Evolutionary conservation across 2,329 filamentous ascomycete species (phyloP).

Genomic region (Verticillium zaregamsianum): DNA sequence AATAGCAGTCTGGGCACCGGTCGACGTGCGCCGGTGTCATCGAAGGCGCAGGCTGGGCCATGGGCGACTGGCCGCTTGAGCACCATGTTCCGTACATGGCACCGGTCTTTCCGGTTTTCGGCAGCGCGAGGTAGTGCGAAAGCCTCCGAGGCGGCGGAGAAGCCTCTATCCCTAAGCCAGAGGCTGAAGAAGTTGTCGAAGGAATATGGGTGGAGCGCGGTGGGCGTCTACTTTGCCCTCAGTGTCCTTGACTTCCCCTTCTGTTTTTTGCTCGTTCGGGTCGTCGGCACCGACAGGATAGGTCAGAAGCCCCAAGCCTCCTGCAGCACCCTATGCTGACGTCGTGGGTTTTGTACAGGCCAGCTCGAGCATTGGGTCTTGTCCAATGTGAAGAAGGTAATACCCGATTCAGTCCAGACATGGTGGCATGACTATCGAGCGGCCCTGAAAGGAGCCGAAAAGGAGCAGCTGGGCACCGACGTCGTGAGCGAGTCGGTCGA

Average conservation of each 20-base stretch:
- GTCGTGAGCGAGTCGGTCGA: slow-evolving; percentile 42
- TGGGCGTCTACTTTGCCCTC: slow-evolving; percentile 84
- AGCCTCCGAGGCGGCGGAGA: background rate
- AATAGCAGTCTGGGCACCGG: background rate
- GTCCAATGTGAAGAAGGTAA: slow-evolving; percentile 50
- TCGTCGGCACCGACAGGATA: slow-evolving; percentile 81
- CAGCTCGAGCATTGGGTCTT: slow-evolving; percentile 65
- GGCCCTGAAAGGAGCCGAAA: slow-evolving; percentile 41
- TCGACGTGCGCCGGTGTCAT: background rate
- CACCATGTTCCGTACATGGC: slow-evolving; percentile 4
- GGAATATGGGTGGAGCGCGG: slow-evolving; percentile 90
- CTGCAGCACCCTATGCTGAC: background rate
- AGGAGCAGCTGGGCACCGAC: slow-evolving; percentile 36
- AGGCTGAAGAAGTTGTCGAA: slow-evolving; percentile 78
- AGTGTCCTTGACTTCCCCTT: slow-evolving; percentile 90
- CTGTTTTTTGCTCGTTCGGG: slow-evolving; percentile 83
- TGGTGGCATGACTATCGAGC: slow-evolving; percentile 45
- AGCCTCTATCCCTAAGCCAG: slow-evolving; percentile 56
- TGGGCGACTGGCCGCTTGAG: slow-evolving; percentile 4
- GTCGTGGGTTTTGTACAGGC: slow-evolving; percentile 33
- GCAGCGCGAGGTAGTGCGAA: slow-evolving; percentile 4
- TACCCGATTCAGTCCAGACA: slow-evolving; percentile 56
- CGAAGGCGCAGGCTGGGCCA: slow-evolving; percentile 1
- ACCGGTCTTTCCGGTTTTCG: slow-evolving; percentile 12
- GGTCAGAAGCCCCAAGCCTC: slow-evolving; percentile 41